Conservation (phyloP, 2,329 filamentous ascomycete genomes). For the Neoscytalidium dimidiatum region DNA sequence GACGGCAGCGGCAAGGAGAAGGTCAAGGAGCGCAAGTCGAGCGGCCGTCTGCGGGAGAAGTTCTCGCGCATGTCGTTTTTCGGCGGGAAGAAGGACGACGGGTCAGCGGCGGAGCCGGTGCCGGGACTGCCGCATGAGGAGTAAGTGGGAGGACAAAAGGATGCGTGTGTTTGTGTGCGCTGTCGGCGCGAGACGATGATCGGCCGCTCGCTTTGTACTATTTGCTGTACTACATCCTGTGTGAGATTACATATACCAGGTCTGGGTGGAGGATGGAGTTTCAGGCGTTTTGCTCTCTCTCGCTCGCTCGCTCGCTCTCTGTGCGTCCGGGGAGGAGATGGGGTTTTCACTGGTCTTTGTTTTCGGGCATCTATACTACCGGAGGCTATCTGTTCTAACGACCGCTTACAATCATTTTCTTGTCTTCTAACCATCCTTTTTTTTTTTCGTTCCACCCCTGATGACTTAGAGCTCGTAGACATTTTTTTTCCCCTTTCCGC, state of each 20-base stretch:
- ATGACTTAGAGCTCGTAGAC: not conserved
- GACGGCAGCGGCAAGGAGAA: not conserved
- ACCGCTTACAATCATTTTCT: not conserved
- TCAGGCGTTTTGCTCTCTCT: too few relatives aligned
- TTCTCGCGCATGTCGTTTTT: constrained; percentile 4
- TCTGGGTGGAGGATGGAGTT: too few relatives aligned
- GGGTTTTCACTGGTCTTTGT: too few relatives aligned
- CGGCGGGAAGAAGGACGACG: not conserved
- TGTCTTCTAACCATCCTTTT: not conserved
- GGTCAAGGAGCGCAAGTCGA: not conserved
- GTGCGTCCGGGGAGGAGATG: too few relatives aligned
- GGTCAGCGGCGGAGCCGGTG: not conserved
- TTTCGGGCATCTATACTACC: too few relatives aligned
- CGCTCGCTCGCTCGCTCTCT: too few relatives aligned
- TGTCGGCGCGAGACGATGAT: too few relatives aligned
- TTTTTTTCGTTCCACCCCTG: not conserved
- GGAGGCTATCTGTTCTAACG: not conserved
- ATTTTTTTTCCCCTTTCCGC: not conserved
- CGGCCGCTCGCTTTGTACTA: too few relatives aligned
- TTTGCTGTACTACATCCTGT: too few relatives aligned
- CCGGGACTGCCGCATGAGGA: not conserved
- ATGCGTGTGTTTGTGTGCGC: too few relatives aligned
- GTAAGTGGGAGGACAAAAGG: too few relatives aligned
- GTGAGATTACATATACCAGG: too few relatives aligned
- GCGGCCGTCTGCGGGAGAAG: not conserved